phyloP scores from a whole-genome alignment of 352 stramenopile species.

The Aphanomyces astaci region DNA sequence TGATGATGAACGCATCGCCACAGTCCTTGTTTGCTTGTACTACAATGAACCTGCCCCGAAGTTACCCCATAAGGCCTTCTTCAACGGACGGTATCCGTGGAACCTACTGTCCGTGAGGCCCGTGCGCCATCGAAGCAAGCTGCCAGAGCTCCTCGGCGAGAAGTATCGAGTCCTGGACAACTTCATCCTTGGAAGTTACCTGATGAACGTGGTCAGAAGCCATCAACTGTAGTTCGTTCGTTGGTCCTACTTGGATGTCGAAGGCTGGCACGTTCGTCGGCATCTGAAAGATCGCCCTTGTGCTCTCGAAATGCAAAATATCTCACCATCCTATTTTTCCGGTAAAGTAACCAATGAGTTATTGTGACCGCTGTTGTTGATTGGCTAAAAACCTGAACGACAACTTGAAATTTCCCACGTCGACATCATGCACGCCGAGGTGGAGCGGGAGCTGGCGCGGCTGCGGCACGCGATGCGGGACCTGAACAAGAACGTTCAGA shows the following conservation, averaged over 20 bases:
- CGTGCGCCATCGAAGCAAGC: neutral
- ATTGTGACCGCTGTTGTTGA: no score
- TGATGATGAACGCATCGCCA: slow-evolving; percentile 5
- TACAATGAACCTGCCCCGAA: neutral
- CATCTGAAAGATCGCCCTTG: neutral
- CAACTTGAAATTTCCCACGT: no score
- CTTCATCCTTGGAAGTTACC: neutral
- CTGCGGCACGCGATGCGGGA: slow-evolving; percentile 56
- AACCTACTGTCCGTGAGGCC: neutral
- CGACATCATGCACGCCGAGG: slow-evolving; percentile 23
- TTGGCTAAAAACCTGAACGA: neutral
- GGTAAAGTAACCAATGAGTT: neutral
- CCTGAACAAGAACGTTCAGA: slow-evolving; percentile 56
- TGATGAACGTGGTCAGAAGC: neutral
- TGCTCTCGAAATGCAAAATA: neutral
- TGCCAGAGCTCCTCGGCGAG: neutral
- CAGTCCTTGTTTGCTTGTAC: slow-evolving; percentile 9
- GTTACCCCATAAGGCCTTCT: no score
- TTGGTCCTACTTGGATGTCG: neutral
- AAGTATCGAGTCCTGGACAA: neutral
- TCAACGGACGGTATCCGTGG: neutral
- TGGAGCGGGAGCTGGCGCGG: slow-evolving; percentile 31
- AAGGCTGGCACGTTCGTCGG: neutral
- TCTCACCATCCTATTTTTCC: neutral
- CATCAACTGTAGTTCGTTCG: neutral